Evolutionary conservation across 306 rosid species (phyloP).

Genomic region (Begonia masoniana): DNA sequence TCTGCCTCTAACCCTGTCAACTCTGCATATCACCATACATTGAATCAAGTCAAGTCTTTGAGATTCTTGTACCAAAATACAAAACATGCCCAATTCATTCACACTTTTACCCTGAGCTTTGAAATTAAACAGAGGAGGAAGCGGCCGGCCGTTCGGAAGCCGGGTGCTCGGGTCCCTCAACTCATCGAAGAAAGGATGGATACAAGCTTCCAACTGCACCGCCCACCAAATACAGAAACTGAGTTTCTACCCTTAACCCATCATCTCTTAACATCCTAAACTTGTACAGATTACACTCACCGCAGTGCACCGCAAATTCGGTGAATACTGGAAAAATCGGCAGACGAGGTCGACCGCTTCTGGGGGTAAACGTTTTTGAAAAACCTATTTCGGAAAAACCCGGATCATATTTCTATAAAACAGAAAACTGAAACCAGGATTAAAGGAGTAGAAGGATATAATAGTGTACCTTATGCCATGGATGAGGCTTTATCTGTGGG

Average conservation of each 20-base stretch:
- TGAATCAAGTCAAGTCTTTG: neutral
- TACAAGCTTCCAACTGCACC: constrained; percentile 90
- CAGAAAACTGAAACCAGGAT: too few relatives aligned
- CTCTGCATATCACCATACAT: constrained; percentile 42
- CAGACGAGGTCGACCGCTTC: constrained; percentile 99
- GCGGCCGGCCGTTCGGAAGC: constrained; percentile 97
- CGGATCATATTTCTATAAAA: too few relatives aligned
- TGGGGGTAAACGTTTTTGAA: constrained; percentile 94
- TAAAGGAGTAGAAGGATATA: neutral
- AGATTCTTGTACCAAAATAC: neutral
- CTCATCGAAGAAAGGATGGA: constrained; percentile 98
- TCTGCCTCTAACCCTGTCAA: constrained; percentile 72
- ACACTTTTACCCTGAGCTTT: constrained; percentile 69
- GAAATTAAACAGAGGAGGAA: constrained; percentile 91
- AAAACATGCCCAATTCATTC: neutral
- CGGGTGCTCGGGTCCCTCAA: constrained; percentile 86
- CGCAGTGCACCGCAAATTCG: constrained; percentile 95
- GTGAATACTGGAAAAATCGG: constrained; percentile 97
- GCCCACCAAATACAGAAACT: neutral
- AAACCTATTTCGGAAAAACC: constrained; percentile 38
- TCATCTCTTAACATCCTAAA: too few relatives aligned
- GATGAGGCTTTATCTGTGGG: constrained; percentile 99
- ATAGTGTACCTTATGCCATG: constrained; percentile 76
- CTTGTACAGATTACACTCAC: constrained; percentile 25
- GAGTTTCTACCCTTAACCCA: neutral